Base-by-base conservation (phyloP, 176 grass and related monocot genomes). In the Musa troglodytarum region DNA sequence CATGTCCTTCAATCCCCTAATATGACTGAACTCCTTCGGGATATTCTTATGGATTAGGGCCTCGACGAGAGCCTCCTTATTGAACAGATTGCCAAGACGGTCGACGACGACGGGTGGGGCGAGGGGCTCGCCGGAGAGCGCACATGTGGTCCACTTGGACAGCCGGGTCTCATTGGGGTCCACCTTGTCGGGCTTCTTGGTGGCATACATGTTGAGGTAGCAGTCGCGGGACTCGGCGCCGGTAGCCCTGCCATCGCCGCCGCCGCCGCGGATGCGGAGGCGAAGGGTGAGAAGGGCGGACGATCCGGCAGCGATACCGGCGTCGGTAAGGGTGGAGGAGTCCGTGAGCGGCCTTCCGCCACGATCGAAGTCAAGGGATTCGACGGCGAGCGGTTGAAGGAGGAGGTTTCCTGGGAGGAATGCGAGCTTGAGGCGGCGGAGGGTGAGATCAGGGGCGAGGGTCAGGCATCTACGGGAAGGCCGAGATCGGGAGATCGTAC, bases 161-260 rank as follows among this genome's bases (percentile, higher is more conserved):
- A 98, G 84, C 17, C 90, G 94, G 8, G 86, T 82, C 88, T 98
- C 90, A 76, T 98, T 93, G 53, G 90, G 94, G 68, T 98, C 94
- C 16, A 68, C 94, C 88, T 98, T 98, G 86, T 98, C 94, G 51
- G 94, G 94, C 79, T 98, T 98, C 86, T 98, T 98, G 2, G 53
- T 52, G 58, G 85, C 81, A 79, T 98, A 98, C 94, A 98, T 98
- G 72, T 85, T 93, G 82, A 98, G 94, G 88, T 98, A 98, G 85
- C 94, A 98, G 74, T 98, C 94, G 72, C 90, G 94, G 58, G 94
- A 98, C 85, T 98, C 94, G 63, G 94, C 94, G 49, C 94, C 88
- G 58, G 94, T 98, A 75, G 94, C 88, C 10, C 94, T 90, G 58
- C 94, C 94, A 74, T 98, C 94, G 52, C 94, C 94, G 54, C 94